Conservation (phyloP, 352 stramenopile species). For the Globisporangium radiosum region DNA sequence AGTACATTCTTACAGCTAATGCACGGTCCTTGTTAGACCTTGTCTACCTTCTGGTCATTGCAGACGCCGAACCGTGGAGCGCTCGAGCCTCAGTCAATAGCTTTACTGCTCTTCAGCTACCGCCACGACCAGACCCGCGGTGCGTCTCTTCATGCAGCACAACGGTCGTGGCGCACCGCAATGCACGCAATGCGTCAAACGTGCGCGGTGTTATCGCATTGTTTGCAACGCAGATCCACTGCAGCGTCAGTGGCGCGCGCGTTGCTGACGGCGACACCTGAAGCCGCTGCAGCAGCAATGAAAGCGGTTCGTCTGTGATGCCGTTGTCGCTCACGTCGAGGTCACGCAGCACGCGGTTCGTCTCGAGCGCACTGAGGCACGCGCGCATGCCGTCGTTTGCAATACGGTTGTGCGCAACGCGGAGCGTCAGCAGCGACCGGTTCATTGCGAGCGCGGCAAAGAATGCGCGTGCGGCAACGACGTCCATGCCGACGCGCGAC, state of each 20-base stretch:
- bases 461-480: conserved; percentile 47
- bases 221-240: conserved; percentile 49
- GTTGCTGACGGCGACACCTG: conserved; percentile 3
- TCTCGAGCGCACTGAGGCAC: conserved; percentile 47
- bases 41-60: too few relatives aligned
- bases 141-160: conserved; percentile 20
- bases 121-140: background rate
- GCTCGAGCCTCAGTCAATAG: too few relatives aligned
- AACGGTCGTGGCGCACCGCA: too few relatives aligned
- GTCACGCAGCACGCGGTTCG: conserved; percentile 47
- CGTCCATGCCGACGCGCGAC: conserved; percentile 48
- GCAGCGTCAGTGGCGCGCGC: conserved; percentile 11
- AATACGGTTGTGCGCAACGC: conserved; percentile 62
- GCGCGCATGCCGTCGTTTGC: conserved; percentile 64
- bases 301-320: conserved; percentile 69
- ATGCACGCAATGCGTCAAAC: conserved; percentile 13
- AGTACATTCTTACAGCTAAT: too few relatives aligned
- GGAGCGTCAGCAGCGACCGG: conserved; percentile 35
- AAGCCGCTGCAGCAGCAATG: conserved; percentile 34
- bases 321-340: conserved; percentile 67
- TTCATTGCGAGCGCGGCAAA: conserved; percentile 69
- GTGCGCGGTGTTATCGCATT: conserved; percentile 65
- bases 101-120: too few relatives aligned
- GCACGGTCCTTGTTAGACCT: too few relatives aligned
- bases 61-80: too few relatives aligned